Evolutionary conservation across 164 flowering plant genomes (phyloP).

Genomic region (Kalanchoe fedtschenkoi): DNA sequence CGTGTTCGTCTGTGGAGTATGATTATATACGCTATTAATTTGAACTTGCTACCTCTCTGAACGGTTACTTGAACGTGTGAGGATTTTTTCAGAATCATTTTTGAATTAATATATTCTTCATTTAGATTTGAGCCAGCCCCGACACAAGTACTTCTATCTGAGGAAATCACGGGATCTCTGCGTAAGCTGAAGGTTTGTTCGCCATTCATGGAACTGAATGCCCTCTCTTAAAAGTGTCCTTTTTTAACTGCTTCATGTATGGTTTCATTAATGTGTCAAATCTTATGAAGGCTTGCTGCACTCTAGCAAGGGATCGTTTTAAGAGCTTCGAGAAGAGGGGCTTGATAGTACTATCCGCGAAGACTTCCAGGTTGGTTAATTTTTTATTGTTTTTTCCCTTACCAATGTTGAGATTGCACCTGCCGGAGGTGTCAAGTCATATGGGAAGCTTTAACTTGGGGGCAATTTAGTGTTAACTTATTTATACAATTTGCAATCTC

Average conservation of each 20-base stretch:
- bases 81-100: not conserved
- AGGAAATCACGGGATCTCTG: constrained; percentile 85
- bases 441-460: too few species aligned
- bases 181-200: constrained; percentile 71
- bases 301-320: constrained; percentile 81
- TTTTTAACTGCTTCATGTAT: not conserved
- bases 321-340: constrained; percentile 95
- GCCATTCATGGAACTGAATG: not conserved
- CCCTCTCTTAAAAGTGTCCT: not conserved
- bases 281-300: constrained; percentile 63
- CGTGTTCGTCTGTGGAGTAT: too few species aligned
- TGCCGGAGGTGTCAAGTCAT: not conserved
- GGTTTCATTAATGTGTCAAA: not conserved
- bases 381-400: not conserved
- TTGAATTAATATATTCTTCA: not conserved
- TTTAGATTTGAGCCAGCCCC: constrained; percentile 89
- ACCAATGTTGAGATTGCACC: not conserved
- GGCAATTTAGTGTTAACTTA: too few species aligned
- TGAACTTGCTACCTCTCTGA: too few species aligned
- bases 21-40: too few species aligned
- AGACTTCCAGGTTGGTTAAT: constrained; percentile 33
- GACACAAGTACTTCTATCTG: constrained; percentile 72
- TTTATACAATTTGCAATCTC: too few species aligned
- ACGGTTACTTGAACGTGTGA: not conserved
- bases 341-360: constrained; percentile 48